A percentile compares a stretch with the other conserved stretches of the same genome.
These are phyloP conservation scores for Lojkania enalia DNA, from an alignment of 2,329 filamentous ascomycete genomes.

Conservation along the genomic window DNA sequence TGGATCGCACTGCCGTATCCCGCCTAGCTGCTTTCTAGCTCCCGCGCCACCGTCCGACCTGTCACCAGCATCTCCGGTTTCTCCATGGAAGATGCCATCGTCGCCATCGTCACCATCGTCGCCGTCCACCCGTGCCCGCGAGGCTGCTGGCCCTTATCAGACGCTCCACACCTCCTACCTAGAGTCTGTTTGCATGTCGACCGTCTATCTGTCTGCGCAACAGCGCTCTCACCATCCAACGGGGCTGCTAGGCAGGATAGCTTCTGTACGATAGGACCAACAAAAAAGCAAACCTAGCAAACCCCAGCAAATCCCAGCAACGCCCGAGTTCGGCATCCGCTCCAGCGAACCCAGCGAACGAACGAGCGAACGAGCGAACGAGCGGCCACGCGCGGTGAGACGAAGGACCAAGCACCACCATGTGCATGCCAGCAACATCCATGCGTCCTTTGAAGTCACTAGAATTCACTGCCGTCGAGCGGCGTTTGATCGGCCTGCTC, in stretches of 20 bases:
- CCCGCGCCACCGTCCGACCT: conserved; percentile 24
- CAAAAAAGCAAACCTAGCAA: conserved; percentile 7
- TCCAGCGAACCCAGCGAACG: conserved; percentile 3
- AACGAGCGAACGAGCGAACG: conserved; percentile 2
- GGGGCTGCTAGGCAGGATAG: no score
- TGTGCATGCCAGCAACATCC: neutral
- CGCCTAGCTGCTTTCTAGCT: conserved; percentile 16
- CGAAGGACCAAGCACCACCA: conserved; percentile 8
- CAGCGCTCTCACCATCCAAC: no score
- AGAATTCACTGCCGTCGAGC: no score
- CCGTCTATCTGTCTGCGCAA: no score
- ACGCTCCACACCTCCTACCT: no score
- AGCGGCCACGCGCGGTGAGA: conserved; percentile 24
- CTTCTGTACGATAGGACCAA: neutral
- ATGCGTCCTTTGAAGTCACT: no score
- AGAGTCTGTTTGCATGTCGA: no score
- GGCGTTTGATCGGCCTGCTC: neutral
- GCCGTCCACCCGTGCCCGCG: neutral
- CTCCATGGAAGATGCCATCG: conserved; percentile 25
- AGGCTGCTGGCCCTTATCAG: no score
- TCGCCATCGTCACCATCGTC: neutral
- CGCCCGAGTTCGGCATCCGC: conserved; percentile 21
- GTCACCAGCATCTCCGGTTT: conserved; percentile 37
- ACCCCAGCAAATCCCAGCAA: conserved; percentile 4
- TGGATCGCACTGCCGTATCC: conserved; percentile 12